Evolutionary conservation across 495 filamentous ascomycete genomes (phyloP), one percentile per base, ranked within the genome.

Genomic region (Penicillium ucsense): DNA sequence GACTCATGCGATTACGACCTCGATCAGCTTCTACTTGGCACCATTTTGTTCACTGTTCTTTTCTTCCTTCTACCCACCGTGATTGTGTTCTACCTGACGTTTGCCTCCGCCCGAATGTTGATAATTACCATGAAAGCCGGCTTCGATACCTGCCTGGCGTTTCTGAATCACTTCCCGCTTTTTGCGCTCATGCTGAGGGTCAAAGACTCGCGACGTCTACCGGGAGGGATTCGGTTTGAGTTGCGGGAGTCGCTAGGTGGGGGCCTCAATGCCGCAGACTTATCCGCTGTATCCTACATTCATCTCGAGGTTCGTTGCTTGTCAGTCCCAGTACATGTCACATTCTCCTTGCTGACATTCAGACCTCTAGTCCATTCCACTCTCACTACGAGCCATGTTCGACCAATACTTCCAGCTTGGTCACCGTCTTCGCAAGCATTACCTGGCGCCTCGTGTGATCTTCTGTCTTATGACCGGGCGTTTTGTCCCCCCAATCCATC

Each of bases 1-100:
- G 92, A 99, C 61, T 91, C 88, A 35, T 99, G 94, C 73, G 92
- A 99, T 66, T 99, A 99, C 64, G 92, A 95, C 62, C 83, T 99
- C 11, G 92, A 99, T 60, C 94, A 99, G 64, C 82, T 99, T 4
- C 81, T 99, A 5, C 81, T 99, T 9, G 92, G 92, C 32, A 97
- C 92, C 2, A 97, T 97, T 27, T 75, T 99, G 6, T 99, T 99
- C 55, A 96, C 94, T 3, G 76, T 97, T 8, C 77, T 97, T 1
- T 95, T 94, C 72, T 99, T 97, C 62, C 75, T 99, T 20, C 74
- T 97, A 1, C 94, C 92, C 0, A 99, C 92, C 3, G 86, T 99
- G 30, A 75, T 90, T 37, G 94, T 96, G 7, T 99, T 96, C 58
- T 99, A 99, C 61, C 71, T 95, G 35, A 95, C 94, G 30, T 99